These are phyloP conservation scores for Didymella pinodella DNA, from an alignment of 2,329 filamentous ascomycete species.

Conservation along the genomic window DNA sequence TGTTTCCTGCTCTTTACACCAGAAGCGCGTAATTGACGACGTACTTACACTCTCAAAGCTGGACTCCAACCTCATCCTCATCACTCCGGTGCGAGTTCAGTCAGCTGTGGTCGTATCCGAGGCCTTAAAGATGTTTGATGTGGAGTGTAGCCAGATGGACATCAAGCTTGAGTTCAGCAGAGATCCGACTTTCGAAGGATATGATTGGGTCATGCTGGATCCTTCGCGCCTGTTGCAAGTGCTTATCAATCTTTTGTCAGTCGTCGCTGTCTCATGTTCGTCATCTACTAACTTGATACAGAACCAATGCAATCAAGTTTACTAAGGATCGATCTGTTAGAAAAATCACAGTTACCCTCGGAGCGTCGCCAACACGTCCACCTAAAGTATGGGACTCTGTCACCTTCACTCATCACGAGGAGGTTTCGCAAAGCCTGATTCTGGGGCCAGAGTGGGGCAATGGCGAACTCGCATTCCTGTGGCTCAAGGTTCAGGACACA, in stretches of 20 bases:
- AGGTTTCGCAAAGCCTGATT: conserved; percentile 12
- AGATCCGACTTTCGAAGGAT: conserved; percentile 51
- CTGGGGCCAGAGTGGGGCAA: conserved; percentile 41
- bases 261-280: conserved; percentile 33
- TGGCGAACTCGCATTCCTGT: conserved; percentile 47
- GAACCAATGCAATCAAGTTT: conserved; percentile 44
- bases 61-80: conserved; percentile 39
- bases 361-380: conserved; percentile 37
- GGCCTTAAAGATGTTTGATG: conserved; percentile 41
- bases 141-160: conserved; percentile 41
- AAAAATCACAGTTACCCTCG: conserved; percentile 50
- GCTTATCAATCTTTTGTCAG: conserved; percentile 40
- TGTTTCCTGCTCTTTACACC: conserved; percentile 50
- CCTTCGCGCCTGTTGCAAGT: conserved; percentile 40
- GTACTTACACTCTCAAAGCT: conserved; percentile 49
- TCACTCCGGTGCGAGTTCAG: conserved; percentile 37
- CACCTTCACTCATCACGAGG: conserved; percentile 26
- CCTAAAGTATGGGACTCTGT: conserved; percentile 27
- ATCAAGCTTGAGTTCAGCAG: conserved; percentile 51
- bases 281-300: conserved; percentile 36
- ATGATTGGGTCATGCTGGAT: conserved; percentile 45
- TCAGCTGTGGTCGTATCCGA: conserved; percentile 33
- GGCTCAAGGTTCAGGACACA: conserved; percentile 49
- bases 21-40: conserved; percentile 53
- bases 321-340: conserved; percentile 48